phyloP scores from a whole-genome alignment of 2,329 filamentous ascomycete species.

The Ascochyta rabiei region DNA sequence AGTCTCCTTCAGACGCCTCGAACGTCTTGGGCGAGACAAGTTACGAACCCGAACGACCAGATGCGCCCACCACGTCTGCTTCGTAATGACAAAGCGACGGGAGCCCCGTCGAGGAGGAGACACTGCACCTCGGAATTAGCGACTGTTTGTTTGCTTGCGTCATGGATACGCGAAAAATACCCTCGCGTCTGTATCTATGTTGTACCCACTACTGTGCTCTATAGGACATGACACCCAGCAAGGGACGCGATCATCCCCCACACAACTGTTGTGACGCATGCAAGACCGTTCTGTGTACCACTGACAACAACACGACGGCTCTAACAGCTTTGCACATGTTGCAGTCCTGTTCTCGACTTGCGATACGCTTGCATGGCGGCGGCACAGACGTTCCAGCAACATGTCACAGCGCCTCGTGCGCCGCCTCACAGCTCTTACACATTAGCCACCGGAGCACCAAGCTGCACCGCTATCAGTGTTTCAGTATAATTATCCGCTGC shows the following conservation, averaged over 20 bases:
- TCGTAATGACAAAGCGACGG: constrained; percentile 19
- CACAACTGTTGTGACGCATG: constrained; percentile 17
- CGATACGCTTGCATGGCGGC: not conserved
- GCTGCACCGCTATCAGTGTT: not conserved
- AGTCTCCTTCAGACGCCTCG: constrained; percentile 34
- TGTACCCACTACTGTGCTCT: constrained; percentile 25
- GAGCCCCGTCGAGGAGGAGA: not conserved
- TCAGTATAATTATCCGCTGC: not conserved
- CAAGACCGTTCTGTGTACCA: constrained; percentile 21
- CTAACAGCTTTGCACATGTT: not conserved
- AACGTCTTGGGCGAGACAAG: constrained; percentile 51
- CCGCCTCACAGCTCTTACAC: constrained; percentile 3
- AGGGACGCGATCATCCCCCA: constrained; percentile 20
- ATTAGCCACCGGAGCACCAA: not conserved
- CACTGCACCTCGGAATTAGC: not conserved
- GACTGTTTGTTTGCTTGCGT: constrained; percentile 18
- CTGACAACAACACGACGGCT: constrained; percentile 11
- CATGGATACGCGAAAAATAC: constrained; percentile 30
- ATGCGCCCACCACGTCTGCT: constrained; percentile 30
- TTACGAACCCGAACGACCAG: constrained; percentile 50
- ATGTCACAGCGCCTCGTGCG: constrained; percentile 5
- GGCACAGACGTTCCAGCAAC: not conserved
- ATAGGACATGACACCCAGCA: constrained; percentile 24
- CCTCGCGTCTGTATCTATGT: constrained; percentile 32
- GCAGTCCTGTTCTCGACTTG: not conserved